These are phyloP conservation scores for Tricholoma sp. DNA, from an alignment of 768 basidiomycete species.

Conservation along the genomic window DNA sequence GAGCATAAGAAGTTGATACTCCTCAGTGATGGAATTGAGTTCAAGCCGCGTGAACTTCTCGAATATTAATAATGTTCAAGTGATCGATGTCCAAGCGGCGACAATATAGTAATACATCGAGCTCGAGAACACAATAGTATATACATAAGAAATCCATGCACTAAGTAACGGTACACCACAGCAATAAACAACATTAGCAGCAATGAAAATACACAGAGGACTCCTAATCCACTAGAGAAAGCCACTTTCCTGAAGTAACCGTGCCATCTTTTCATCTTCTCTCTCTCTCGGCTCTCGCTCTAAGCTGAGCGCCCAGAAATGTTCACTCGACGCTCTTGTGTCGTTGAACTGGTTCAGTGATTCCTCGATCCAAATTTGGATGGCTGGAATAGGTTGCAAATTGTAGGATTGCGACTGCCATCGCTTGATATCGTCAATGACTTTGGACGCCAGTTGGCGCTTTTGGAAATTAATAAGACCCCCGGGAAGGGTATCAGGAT, in stretches of 20 bases:
- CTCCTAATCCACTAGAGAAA: slow-evolving; percentile 51
- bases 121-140: not conserved
- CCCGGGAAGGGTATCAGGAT: slow-evolving; percentile 75
- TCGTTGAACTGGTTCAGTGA: slow-evolving; percentile 68
- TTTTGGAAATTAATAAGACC: slow-evolving; percentile 93
- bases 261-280: slow-evolving; percentile 95
- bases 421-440: slow-evolving; percentile 93
- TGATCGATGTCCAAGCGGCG: not conserved
- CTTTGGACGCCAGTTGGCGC: slow-evolving; percentile 91
- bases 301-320: slow-evolving; percentile 82
- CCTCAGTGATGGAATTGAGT: too few relatives aligned
- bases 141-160: not conserved
- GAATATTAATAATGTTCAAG: too few relatives aligned
- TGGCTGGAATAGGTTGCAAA: slow-evolving; percentile 57
- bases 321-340: slow-evolving; percentile 62
- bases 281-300: slow-evolving; percentile 90
- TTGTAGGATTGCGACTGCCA: slow-evolving; percentile 94
- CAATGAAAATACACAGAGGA: slow-evolving; percentile 13
- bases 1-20: not conserved
- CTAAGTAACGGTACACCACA: slow-evolving; percentile 13
- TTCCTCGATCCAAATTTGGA: slow-evolving; percentile 75
- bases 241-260: slow-evolving; percentile 82
- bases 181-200: slow-evolving; percentile 17
- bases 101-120: not conserved
- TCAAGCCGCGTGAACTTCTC: too few relatives aligned